Evolutionary conservation across 345 rosid species (phyloP).

Genomic region (Barbarea vulgaris): DNA sequence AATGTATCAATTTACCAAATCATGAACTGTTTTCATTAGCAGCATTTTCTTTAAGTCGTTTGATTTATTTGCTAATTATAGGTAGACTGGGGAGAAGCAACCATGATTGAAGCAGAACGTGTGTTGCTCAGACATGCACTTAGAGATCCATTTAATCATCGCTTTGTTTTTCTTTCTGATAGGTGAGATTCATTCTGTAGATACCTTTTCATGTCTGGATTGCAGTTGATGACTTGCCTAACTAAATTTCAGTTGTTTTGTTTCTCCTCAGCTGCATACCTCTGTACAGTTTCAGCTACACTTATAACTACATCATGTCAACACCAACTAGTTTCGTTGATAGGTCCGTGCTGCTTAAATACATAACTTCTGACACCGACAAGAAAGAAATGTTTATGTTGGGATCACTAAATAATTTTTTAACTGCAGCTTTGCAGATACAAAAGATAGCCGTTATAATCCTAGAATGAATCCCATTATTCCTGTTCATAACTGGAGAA

Average conservation of each 20-base stretch:
- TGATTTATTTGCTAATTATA: conserved; percentile 42
- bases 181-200: conserved; percentile 52
- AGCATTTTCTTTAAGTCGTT: not conserved
- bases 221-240: conserved; percentile 38
- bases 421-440: conserved; percentile 84
- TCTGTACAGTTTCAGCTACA: conserved; percentile 90
- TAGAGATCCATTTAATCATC: conserved; percentile 67
- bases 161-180: conserved; percentile 94
- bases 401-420: not conserved
- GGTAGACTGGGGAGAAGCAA: conserved; percentile 99
- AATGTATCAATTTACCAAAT: not conserved
- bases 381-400: conserved; percentile 6
- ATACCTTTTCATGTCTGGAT: conserved; percentile 2
- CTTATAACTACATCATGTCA: conserved; percentile 86
- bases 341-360: conserved; percentile 61
- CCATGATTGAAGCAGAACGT: conserved; percentile 95
- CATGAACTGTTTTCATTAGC: not conserved
- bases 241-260: conserved; percentile 43
- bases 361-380: not conserved
- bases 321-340: conserved; percentile 89
- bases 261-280: conserved; percentile 93
- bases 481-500: conserved; percentile 92
- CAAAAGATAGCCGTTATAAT: conserved; percentile 95
- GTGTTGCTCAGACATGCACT: conserved; percentile 90
- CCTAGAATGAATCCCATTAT: conserved; percentile 83